Evolutionary conservation across 2,329 filamentous ascomycete genomes (phyloP).

Genomic region (Berkeleyomyces rouxiae): DNA sequence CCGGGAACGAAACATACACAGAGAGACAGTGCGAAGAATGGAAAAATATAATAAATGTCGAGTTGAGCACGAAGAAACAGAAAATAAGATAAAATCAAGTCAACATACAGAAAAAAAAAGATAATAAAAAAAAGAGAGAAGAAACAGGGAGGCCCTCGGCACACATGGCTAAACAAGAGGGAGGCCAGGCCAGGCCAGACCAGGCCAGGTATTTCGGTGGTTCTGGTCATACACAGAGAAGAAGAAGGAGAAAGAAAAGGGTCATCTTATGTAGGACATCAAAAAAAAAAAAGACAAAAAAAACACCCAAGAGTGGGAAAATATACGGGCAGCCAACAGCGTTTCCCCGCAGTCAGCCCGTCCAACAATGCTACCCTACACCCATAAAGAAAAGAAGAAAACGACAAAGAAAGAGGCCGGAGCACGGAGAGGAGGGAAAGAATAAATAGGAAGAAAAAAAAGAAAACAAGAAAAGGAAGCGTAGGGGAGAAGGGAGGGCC

Average conservation of each 20-base stretch:
- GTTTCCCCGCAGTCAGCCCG: slow-evolving; percentile 3
- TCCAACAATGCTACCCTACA: slow-evolving; percentile 5
- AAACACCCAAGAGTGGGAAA: neutral
- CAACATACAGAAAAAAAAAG: neutral
- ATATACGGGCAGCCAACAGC: neutral
- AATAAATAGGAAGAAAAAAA: neutral
- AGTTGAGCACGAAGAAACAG: neutral
- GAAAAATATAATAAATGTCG: too few species aligned
- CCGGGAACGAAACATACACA: neutral
- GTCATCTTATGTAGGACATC: neutral
- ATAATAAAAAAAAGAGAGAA: neutral
- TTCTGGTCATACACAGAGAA: neutral
- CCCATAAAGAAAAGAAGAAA: slow-evolving; percentile 7
- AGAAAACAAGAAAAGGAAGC: neutral
- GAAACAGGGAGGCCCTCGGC: neutral
- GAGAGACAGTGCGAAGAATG: neutral
- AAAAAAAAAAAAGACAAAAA: slow-evolving; percentile 3
- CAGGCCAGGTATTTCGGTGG: neutral
- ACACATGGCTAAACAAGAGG: neutral
- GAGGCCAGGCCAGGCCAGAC: too few species aligned
- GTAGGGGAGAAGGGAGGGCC: neutral
- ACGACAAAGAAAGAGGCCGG: neutral
- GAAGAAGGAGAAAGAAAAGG: slow-evolving; percentile 4
- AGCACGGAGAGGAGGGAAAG: neutral
- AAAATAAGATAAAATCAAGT: neutral